These are phyloP conservation scores for Picochlorum sp. DNA, from an alignment of 139 green algal species.

Conservation along the genomic window DNA sequence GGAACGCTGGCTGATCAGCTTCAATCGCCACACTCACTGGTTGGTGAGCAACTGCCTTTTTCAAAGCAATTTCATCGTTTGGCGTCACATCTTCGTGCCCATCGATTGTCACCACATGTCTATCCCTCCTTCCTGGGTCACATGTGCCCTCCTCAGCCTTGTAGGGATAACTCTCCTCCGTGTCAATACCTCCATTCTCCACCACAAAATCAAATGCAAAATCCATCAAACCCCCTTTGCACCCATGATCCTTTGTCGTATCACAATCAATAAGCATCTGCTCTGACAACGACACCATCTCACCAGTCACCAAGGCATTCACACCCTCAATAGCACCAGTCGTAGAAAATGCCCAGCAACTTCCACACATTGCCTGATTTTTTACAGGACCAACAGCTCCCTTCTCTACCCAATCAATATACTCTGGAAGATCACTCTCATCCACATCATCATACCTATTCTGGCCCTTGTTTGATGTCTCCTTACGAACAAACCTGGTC, in stretches of 20 bases:
- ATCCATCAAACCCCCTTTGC: slow-evolving; percentile 91
- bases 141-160: slow-evolving; percentile 39
- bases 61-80: slow-evolving; percentile 58
- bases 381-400: slow-evolving; percentile 84
- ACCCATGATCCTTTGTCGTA: slow-evolving; percentile 56
- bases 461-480: slow-evolving; percentile 5
- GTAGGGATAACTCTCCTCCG: slow-evolving; percentile 79
- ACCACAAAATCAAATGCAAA: slow-evolving; percentile 84
- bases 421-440: slow-evolving; percentile 32
- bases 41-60: slow-evolving; percentile 72
- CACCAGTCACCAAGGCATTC: slow-evolving; percentile 71
- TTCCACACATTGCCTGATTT: slow-evolving; percentile 90
- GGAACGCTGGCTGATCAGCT: slow-evolving; percentile 69
- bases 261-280: slow-evolving; percentile 90
- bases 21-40: slow-evolving; percentile 92
- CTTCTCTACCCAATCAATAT: slow-evolving; percentile 71
- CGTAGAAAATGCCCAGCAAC: slow-evolving; percentile 94
- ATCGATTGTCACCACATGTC: slow-evolving; percentile 76
- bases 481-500: too few relatives aligned
- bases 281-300: slow-evolving; percentile 78
- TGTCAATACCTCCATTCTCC: slow-evolving; percentile 82
- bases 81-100: slow-evolving; percentile 81
- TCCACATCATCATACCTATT: slow-evolving; percentile 45
- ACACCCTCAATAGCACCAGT: slow-evolving; percentile 87
- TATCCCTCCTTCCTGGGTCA: slow-evolving; percentile 40